Conservation (phyloP, 2,329 filamentous ascomycete species). For the Ceratocystis huliohia region DNA sequence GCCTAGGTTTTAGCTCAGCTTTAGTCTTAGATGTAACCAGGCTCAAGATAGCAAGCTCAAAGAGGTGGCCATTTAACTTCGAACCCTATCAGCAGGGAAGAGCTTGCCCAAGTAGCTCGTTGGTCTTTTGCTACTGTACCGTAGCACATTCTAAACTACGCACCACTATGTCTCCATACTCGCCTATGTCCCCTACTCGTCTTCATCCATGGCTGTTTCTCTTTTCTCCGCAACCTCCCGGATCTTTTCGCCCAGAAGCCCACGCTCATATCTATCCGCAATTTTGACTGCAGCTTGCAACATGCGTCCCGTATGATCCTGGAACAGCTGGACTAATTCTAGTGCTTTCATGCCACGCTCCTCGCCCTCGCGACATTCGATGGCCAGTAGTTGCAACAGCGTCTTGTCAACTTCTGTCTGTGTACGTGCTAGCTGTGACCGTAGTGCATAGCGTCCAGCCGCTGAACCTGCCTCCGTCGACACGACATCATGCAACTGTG, state of each 20-base stretch:
- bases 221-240: slow-evolving; percentile 32
- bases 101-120: background rate
- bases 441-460: slow-evolving; percentile 40
- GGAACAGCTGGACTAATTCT: slow-evolving; percentile 78
- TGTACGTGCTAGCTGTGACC: slow-evolving; percentile 52
- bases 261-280: slow-evolving; percentile 69
- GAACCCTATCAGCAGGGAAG: background rate
- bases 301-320: slow-evolving; percentile 76
- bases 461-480: slow-evolving; percentile 39
- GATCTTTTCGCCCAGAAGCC: slow-evolving; percentile 81
- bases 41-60: background rate
- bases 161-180: background rate
- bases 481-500: slow-evolving; percentile 63
- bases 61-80: background rate
- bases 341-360: slow-evolving; percentile 89
- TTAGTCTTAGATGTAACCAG: too few species aligned
- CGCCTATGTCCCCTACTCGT: background rate
- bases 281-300: slow-evolving; percentile 82
- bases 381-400: slow-evolving; percentile 73
- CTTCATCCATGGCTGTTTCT: slow-evolving; percentile 13
- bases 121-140: background rate
- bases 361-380: slow-evolving; percentile 85
- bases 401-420: slow-evolving; percentile 84
- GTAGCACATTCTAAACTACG: background rate
- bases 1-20: background rate